These are phyloP conservation scores for Penicillium canariense DNA, from an alignment of 495 filamentous ascomycete species.

Conservation along the genomic window DNA sequence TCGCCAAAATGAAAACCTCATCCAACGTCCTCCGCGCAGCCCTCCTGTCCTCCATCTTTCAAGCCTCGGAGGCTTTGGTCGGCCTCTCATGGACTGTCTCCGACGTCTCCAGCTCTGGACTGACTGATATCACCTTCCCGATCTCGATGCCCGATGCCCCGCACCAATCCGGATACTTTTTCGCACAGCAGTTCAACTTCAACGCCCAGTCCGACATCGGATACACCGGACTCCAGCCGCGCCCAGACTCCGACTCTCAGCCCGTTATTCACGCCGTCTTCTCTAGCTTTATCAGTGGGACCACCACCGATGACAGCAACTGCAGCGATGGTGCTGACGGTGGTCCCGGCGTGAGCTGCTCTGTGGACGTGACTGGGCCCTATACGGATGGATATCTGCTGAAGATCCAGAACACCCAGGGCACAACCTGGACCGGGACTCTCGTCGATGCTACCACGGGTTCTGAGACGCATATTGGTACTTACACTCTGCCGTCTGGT, in stretches of 20 bases:
- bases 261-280: constrained; percentile 30
- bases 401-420: constrained; percentile 22
- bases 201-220: constrained; percentile 18
- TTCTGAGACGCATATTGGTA: constrained; percentile 21
- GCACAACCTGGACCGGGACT: constrained; percentile 28
- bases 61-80: constrained; percentile 20
- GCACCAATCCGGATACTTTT: constrained; percentile 28
- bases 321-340: constrained; percentile 31
- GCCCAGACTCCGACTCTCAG: constrained; percentile 6
- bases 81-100: constrained; percentile 20
- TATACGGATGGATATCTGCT: constrained; percentile 21
- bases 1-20: constrained; percentile 16
- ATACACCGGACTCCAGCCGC: constrained; percentile 33
- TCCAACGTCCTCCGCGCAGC: constrained; percentile 5
- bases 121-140: constrained; percentile 29
- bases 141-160: constrained; percentile 25
- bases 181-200: constrained; percentile 31
- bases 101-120: constrained; percentile 10
- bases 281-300: constrained; percentile 29
- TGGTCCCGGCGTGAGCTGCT: constrained; percentile 28
- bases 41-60: constrained; percentile 13
- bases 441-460: constrained; percentile 23
- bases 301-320: constrained; percentile 18
- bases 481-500: constrained; percentile 23
- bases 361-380: constrained; percentile 18